A percentile compares a stretch with the other conserved stretches of the same genome.
Conservation (phyloP, 148 eudicot species). For the Diospyros lotus region DNA sequence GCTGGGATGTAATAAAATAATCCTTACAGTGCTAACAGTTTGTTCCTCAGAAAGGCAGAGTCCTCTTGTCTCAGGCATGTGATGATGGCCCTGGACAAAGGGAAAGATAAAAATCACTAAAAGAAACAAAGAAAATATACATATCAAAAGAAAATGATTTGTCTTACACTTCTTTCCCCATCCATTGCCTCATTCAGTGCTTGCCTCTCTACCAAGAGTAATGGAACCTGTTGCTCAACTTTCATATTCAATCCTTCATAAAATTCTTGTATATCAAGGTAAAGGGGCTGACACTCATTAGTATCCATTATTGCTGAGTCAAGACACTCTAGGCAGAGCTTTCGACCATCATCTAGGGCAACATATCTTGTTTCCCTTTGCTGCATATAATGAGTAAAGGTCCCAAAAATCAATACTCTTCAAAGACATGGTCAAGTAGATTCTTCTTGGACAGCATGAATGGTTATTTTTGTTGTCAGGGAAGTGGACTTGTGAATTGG, state of each 20-base stretch:
- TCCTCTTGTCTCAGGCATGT: conserved; percentile 76
- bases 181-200: conserved; percentile 81
- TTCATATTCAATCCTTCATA: conserved; percentile 61
- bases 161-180: conserved; percentile 60
- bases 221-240: conserved; percentile 63
- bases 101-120: conserved; percentile 8
- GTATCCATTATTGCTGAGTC: conserved; percentile 68
- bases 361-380: conserved; percentile 52
- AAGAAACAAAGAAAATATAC: conserved; percentile 1
- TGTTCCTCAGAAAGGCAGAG: conserved; percentile 71
- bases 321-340: conserved; percentile 68
- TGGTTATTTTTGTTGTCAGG: not conserved
- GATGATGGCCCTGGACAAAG: conserved; percentile 52
- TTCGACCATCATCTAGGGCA: conserved; percentile 67
- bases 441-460: not conserved
- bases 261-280: conserved; percentile 61
- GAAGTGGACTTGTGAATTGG: not conserved
- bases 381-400: conserved; percentile 27
- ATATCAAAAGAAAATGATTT: not conserved
- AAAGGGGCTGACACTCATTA: conserved; percentile 59
- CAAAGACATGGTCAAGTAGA: not conserved
- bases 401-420: not conserved
- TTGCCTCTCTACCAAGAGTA: conserved; percentile 74
- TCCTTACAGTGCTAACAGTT: conserved; percentile 47
- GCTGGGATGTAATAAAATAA: conserved; percentile 3